phyloP scores from a whole-genome alignment of 148 eudicot species.

The Nepenthes mirabilis region DNA sequence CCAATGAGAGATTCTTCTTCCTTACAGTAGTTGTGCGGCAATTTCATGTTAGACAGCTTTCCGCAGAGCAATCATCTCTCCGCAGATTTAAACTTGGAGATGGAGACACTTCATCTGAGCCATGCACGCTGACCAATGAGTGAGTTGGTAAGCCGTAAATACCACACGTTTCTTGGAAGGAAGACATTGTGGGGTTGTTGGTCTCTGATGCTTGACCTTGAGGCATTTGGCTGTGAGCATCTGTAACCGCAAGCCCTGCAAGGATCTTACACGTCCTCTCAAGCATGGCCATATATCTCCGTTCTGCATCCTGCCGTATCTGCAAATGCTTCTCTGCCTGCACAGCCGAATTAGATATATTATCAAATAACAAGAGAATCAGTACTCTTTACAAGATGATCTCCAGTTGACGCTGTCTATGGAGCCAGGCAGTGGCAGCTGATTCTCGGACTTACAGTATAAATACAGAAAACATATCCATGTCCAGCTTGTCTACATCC shows the following conservation, averaged over 20 bases:
- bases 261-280: conserved; percentile 74
- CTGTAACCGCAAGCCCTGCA: conserved; percentile 29
- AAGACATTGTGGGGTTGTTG: background rate
- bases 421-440: too few species aligned
- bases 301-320: conserved; percentile 63
- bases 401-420: too few species aligned
- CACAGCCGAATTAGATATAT: background rate
- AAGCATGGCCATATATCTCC: conserved; percentile 55
- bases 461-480: too few species aligned
- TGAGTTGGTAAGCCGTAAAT: background rate
- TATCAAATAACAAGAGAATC: background rate
- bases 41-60: background rate
- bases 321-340: conserved; percentile 80
- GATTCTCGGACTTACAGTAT: too few species aligned
- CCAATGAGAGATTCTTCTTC: background rate
- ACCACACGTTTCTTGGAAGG: background rate
- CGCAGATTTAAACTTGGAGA: background rate
- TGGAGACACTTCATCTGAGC: background rate
- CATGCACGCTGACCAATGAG: background rate
- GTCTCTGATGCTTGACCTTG: conserved; percentile 16
- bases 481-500: too few species aligned
- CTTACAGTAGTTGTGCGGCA: background rate
- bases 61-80: background rate
- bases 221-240: conserved; percentile 19
- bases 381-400: background rate